Evolutionary conservation across 768 basidiomycete species (phyloP).

Genomic region (Termitomyces sp.): DNA sequence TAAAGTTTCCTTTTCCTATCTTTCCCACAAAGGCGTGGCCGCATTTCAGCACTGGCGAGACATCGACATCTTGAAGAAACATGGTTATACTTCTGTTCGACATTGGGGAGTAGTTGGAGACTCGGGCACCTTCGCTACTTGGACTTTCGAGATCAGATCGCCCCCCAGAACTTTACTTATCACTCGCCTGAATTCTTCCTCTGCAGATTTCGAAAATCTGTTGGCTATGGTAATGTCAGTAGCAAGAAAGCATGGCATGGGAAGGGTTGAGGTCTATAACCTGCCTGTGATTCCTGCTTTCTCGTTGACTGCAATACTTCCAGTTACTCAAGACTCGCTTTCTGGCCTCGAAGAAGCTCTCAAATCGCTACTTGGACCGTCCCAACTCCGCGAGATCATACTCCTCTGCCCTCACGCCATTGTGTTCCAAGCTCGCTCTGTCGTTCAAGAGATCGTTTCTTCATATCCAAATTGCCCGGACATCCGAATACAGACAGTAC

Average conservation of each 20-base stretch:
- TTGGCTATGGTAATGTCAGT: constrained; percentile 29
- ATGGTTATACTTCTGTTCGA: constrained; percentile 11
- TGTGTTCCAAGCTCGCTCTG: constrained; percentile 28
- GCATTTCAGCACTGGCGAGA: constrained; percentile 36
- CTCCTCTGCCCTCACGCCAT: constrained; percentile 41
- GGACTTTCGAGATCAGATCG: constrained; percentile 37
- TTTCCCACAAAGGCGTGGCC: constrained; percentile 46
- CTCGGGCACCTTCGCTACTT: constrained; percentile 33
- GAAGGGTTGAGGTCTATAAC: constrained; percentile 46
- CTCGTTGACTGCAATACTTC: constrained; percentile 47
- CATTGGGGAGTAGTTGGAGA: constrained; percentile 28
- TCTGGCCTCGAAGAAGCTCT: constrained; percentile 30
- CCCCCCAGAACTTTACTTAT: constrained; percentile 35
- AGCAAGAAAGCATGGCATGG: constrained; percentile 30
- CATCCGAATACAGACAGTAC: constrained; percentile 35
- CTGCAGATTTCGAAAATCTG: constrained; percentile 29
- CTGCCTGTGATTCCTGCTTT: constrained; percentile 23
- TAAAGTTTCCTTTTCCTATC: constrained; percentile 31
- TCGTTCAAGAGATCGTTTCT: constrained; percentile 30
- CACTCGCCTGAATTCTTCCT: constrained; percentile 34
- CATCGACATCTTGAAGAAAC: constrained; percentile 18
- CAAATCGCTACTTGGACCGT: constrained; percentile 32
- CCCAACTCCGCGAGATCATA: constrained; percentile 41
- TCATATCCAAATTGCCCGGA: constrained; percentile 35
- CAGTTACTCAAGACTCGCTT: constrained; percentile 37